phyloP scores from a whole-genome alignment of 768 basidiomycete species.

The Panaeolus papilionaceus region DNA sequence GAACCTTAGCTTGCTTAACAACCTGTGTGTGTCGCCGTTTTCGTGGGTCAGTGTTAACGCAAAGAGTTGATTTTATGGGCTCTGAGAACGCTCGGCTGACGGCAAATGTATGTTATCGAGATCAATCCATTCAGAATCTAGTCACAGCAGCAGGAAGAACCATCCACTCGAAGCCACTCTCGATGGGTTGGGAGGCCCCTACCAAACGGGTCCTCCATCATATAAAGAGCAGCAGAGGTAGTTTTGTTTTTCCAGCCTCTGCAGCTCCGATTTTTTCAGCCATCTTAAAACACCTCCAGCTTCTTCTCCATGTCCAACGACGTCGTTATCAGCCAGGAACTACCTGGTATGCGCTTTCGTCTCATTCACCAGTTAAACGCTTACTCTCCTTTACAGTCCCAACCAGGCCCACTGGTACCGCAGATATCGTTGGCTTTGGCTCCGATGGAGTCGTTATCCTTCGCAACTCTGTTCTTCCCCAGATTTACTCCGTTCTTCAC shows the following conservation, averaged over 20 bases:
- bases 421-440: conserved; percentile 20
- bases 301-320: not conserved
- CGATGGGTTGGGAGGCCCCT: not conserved
- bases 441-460: conserved; percentile 16
- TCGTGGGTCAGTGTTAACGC: not conserved
- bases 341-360: not conserved
- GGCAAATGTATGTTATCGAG: not conserved
- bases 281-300: no score
- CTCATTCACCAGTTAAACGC: not conserved
- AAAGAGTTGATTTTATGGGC: not conserved
- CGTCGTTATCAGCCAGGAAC: not conserved
- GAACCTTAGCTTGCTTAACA: not conserved
- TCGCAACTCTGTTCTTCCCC: conserved; percentile 13
- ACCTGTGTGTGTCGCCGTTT: not conserved
- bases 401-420: conserved; percentile 11
- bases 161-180: not conserved
- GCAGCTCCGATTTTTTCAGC: not conserved
- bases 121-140: no score
- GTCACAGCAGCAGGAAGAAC: no score
- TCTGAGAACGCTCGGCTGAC: not conserved
- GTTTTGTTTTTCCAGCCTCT: not conserved
- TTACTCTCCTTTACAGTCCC: not conserved
- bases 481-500: conserved; percentile 12
- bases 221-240: not conserved
- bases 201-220: not conserved